A percentile compares a stretch with the other conserved stretches of the same genome.
Conservation (phyloP, 208 protist species). For the Trypanosoma cruzi region DNA sequence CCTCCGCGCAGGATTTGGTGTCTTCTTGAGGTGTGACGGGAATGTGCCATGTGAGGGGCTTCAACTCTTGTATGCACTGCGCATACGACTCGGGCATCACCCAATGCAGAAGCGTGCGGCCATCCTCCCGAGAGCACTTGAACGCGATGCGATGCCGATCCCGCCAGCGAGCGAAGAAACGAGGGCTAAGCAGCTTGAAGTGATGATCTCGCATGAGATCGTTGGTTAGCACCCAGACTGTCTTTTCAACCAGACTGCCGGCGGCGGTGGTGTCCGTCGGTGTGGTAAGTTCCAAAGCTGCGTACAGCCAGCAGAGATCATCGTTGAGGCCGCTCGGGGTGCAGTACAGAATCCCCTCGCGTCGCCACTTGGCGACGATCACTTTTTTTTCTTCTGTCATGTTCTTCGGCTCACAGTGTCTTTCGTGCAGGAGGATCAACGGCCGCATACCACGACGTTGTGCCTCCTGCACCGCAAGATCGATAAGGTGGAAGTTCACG, state of each 20-base stretch:
- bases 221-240: constrained; percentile 60
- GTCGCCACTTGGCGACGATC: constrained; percentile 38
- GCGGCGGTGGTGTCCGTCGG: constrained; percentile 31
- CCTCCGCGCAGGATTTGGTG: background rate
- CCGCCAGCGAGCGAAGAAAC: constrained; percentile 71
- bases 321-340: constrained; percentile 81
- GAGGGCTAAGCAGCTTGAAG: constrained; percentile 70
- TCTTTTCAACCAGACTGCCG: constrained; percentile 13
- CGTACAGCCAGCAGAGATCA: constrained; percentile 85
- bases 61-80: constrained; percentile 49
- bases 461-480: constrained; percentile 43
- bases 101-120: constrained; percentile 46
- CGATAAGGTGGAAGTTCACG: constrained; percentile 52
- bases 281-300: constrained; percentile 41
- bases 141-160: constrained; percentile 40
- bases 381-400: constrained; percentile 17
- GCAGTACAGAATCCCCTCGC: constrained; percentile 40
- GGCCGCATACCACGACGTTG: constrained; percentile 40
- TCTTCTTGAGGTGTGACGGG: constrained; percentile 8
- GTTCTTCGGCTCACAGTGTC: constrained; percentile 42
- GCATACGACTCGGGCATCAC: constrained; percentile 47
- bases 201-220: constrained; percentile 88
- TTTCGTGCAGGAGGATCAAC: constrained; percentile 72
- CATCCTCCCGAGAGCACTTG: constrained; percentile 42
- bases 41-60: constrained; percentile 28